phyloP scores from a whole-genome alignment of 2,329 filamentous ascomycete species.

The Thielaviopsis ethacetica region DNA sequence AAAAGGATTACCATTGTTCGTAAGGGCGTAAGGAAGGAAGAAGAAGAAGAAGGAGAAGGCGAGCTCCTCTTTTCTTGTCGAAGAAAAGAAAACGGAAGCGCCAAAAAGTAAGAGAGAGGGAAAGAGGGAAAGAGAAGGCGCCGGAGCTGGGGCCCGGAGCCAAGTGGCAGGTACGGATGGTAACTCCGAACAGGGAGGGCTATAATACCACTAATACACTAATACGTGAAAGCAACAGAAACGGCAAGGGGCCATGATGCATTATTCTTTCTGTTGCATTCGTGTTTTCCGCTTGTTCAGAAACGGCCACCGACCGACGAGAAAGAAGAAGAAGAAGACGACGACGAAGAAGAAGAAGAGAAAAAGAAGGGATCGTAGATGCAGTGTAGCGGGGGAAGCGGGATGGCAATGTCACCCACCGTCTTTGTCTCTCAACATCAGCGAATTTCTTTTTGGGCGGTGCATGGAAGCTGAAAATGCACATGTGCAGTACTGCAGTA shows the following conservation, averaged over 20 bases:
- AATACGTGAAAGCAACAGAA: neutral
- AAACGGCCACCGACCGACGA: neutral
- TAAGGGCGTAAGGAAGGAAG: neutral
- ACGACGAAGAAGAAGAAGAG: neutral
- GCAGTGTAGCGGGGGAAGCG: neutral
- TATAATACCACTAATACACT: too few relatives aligned
- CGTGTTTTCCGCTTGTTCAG: neutral
- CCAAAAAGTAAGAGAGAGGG: too few relatives aligned
- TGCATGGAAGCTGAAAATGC: too few relatives aligned
- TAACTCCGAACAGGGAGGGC: neutral
- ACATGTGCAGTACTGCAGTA: too few relatives aligned
- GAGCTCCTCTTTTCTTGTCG: neutral
- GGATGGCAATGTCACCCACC: neutral
- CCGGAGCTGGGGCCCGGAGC: neutral
- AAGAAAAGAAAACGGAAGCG: neutral
- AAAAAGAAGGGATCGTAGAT: neutral
- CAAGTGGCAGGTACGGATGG: neutral
- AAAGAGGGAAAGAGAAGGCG: neutral
- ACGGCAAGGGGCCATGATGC: neutral
- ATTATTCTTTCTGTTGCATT: neutral
- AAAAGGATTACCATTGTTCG: neutral
- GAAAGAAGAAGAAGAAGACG: neutral
- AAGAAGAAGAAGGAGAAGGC: neutral
- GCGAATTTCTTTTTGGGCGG: neutral
- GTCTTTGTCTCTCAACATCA: neutral